Base-by-base conservation (phyloP, 2,329 filamentous ascomycete species). In the Diaporthe sp. region DNA sequence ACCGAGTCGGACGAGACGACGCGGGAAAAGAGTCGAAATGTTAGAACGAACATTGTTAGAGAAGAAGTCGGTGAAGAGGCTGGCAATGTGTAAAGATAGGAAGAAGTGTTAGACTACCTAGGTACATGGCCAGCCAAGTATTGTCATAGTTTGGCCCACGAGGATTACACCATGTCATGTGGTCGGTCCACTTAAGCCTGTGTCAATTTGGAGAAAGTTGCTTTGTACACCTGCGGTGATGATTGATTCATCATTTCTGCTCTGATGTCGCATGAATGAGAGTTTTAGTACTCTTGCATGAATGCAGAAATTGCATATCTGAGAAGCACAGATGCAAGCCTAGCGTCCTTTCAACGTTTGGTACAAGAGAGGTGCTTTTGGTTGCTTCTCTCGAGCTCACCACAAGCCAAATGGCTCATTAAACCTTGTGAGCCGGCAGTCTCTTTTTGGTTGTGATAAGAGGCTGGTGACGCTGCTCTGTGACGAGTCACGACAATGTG, bases 1-100 rank as follows among this genome's bases (percentile, higher is more conserved):
- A 67, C 61, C n/a, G 42, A 37, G 44, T 67, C 61, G 61, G 61
- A 67, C 28, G 61, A 34, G 28, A 46, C 42, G 17, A 51, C 61
- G 1, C 17, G 61, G 44, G 61, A 67, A 22, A 67, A 51, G 44
- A 34, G 61, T 2, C 17, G 42, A 13, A 51, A 34, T 51, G 19
- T 34, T 2, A 34, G 28, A 17, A 67, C 61, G 9, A 49, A 34
- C 3, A 10, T 67, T 9, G 44, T 67, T 10, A 49, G 17, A 19
- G 42, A 67, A 37, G 25, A 34, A 5, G 15, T 28, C 10, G 10
- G 6, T 2, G 37, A 8, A 49, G 28, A 67, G 17, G 28, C 19
- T 7, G 28, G 28, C 25, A n/a, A 51, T 25, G 49, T 25, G 49
- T 25, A 25, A 9, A 51, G 49, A 10, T 12, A 13, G 49, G 9